Conservation (phyloP, 306 rosid species). For the Gillenia trifoliata region DNA sequence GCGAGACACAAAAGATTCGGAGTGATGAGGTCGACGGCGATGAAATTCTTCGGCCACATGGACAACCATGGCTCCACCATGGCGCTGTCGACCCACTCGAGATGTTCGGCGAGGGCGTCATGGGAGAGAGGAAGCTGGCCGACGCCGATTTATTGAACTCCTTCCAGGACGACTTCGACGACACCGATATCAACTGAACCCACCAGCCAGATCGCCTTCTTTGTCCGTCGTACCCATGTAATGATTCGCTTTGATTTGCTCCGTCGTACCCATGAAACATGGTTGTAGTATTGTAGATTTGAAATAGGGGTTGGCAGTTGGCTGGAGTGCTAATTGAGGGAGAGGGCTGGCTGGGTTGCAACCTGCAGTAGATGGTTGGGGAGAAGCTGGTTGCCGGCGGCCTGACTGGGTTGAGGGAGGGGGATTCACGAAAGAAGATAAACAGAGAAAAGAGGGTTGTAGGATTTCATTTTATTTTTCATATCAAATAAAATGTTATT, state of each 20-base stretch:
- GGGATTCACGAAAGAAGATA: no score
- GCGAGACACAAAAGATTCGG: background rate
- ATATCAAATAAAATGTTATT: no score
- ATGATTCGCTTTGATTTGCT: background rate
- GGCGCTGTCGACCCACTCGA: constrained; percentile 80
- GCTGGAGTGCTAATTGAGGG: no score
- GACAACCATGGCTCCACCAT: constrained; percentile 71
- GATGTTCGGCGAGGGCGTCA: constrained; percentile 53
- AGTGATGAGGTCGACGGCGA: constrained; percentile 49
- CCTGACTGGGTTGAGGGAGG: no score
- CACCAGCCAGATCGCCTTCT: background rate
- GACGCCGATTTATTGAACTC: constrained; percentile 76
- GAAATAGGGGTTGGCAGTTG: no score
- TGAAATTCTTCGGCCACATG: constrained; percentile 72
- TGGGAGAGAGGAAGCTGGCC: constrained; percentile 63
- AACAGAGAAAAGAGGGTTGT: no score
- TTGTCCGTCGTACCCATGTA: background rate
- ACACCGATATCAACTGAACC: constrained; percentile 58
- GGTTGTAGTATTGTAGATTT: no score
- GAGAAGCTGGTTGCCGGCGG: no score
- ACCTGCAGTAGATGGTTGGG: no score
- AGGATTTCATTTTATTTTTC: no score
- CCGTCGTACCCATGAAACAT: no score
- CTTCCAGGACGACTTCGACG: constrained; percentile 83
- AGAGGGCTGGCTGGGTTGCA: no score